Evolutionary conservation across 2,329 filamentous ascomycete species (phyloP).

Genomic region (Colletotrichum acutatum): DNA sequence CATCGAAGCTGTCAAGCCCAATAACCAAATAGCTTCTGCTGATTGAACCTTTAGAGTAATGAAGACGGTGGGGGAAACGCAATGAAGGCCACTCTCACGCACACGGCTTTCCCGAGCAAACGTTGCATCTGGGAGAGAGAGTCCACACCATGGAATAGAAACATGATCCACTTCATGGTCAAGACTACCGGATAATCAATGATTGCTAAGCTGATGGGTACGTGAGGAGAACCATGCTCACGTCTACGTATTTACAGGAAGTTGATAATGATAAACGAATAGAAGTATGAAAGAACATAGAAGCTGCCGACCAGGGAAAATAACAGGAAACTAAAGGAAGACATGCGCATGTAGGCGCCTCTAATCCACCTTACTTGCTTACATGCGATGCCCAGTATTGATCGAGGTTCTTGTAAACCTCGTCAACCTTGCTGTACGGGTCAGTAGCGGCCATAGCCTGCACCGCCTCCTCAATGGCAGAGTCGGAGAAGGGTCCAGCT

Average conservation of each 20-base stretch:
- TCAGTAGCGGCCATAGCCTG: slow-evolving; percentile 13
- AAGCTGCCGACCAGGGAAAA: background rate
- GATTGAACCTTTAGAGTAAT: no score
- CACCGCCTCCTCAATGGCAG: background rate
- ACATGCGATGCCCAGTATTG: slow-evolving; percentile 12
- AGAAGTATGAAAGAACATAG: background rate
- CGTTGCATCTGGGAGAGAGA: no score
- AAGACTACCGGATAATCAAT: no score
- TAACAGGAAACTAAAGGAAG: background rate
- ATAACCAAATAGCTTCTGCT: no score
- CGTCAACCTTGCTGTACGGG: slow-evolving; percentile 10
- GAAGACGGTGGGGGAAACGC: no score
- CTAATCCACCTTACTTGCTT: background rate
- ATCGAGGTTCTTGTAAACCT: slow-evolving; percentile 5
- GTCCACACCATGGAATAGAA: no score
- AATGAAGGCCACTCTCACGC: no score
- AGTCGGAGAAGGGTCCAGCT: slow-evolving; percentile 13
- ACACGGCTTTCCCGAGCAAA: no score
- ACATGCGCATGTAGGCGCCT: background rate
- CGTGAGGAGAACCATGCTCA: background rate
- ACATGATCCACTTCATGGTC: no score
- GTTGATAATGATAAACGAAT: background rate
- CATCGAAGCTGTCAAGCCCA: no score
- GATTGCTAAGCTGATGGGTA: no score
- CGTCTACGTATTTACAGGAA: background rate